phyloP scores from a whole-genome alignment of 768 basidiomycete species.

The Gloeophyllum trabeum region DNA sequence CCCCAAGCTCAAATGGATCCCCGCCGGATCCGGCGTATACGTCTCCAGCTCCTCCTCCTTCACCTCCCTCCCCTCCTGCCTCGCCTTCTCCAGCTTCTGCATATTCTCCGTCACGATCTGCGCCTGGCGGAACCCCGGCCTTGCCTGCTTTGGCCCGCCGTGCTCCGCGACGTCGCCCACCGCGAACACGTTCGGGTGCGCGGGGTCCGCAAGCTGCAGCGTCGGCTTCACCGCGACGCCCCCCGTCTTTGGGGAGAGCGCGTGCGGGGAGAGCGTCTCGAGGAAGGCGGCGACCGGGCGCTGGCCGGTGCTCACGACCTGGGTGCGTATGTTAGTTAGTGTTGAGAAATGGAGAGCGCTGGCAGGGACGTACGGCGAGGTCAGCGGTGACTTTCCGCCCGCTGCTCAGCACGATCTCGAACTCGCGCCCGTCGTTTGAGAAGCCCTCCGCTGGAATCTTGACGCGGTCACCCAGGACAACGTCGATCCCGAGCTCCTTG shows the following conservation, averaged over 20 bases:
- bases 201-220: conserved; percentile 12
- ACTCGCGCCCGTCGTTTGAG: conserved; percentile 10
- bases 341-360: too few relatives aligned
- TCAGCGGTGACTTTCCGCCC: conserved; percentile 11
- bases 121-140: conserved; percentile 12
- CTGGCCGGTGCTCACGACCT: neutral
- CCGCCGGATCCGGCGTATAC: neutral
- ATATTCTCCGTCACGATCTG: conserved; percentile 12
- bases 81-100: conserved; percentile 4
- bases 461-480: conserved; percentile 11
- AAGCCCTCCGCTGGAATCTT: conserved; percentile 17
- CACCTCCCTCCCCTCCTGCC: neutral
- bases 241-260: conserved; percentile 2
- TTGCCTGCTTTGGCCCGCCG: conserved; percentile 14
- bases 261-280: neutral
- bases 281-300: neutral
- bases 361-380: conserved; percentile 8
- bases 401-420: conserved; percentile 9
- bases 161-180: conserved; percentile 17
- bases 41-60: conserved; percentile 1
- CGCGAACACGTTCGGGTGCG: conserved; percentile 12
- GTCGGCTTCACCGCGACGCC: conserved; percentile 15
- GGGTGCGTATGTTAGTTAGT: too few relatives aligned
- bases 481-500: conserved; percentile 12
- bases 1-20: conserved; percentile 15